Evolutionary conservation across 345 rosid species (phyloP), one percentile per base, ranked within the genome.

Genomic region (Salix udensis): DNA sequence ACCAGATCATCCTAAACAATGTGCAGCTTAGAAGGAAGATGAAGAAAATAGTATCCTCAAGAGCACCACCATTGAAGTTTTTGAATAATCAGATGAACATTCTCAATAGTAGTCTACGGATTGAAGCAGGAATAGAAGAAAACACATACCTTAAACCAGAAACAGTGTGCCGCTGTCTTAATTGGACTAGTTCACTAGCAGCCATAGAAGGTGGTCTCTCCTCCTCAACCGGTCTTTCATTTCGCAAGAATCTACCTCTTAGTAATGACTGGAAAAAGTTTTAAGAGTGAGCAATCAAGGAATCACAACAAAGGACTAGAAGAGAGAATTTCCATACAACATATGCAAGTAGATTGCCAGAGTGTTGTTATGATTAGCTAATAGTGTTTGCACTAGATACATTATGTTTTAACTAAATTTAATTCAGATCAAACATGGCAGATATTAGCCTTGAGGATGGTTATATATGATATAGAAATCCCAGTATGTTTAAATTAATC

Each of bases 191-290:
- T 86, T 96, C 98, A 80, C 89, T 77, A 39, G 99, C 87, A 48
- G 97, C 99, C 79, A 80, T 78, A 65, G 98, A 91, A 70, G 92
- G 88, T 13, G 91, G 88, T 82, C 97, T 90, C 84, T 90, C 97
- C 40, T 81, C 91, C 83, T 89, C 94, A 64, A 78, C 91, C 48
- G 94, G 85, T 81, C 90, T 89, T 87, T 96, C 99, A 79, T 86
- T 90, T 73, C 98, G 85, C 85, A 96, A 87, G 82, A 93, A 96
- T 87, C 99, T 90, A 81, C 99, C 98, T 82, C 99, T 86, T 69
- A 96, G 91, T 82, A 96, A 85, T 34, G 98, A 91, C 99, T 93
- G 89, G 58, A 88, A 82, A 79, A 67, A 74, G 34, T 50, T 65
- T 68, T 58, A 39, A 31, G 60, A 23, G 36, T n/a, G 28, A 52